These are phyloP conservation scores for Lyophyllum atratum DNA, from an alignment of 768 basidiomycete species.

Conservation along the genomic window DNA sequence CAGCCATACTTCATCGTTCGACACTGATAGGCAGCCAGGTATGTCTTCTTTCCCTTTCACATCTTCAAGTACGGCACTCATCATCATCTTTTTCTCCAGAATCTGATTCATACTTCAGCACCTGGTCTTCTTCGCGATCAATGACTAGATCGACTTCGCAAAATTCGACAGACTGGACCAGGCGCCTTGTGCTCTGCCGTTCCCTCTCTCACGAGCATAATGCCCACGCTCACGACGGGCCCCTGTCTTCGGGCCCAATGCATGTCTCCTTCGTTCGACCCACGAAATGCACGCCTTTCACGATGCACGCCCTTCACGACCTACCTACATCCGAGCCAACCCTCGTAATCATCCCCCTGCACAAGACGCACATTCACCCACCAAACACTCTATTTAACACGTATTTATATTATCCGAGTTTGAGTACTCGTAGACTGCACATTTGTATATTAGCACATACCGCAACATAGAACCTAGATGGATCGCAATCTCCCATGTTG, in stretches of 20 bases:
- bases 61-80: too few species aligned
- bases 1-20: conserved; percentile 1
- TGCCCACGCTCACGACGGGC: neutral
- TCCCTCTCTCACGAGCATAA: neutral
- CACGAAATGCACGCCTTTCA: neutral
- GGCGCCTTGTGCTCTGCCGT: too few species aligned
- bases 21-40: neutral
- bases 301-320: neutral
- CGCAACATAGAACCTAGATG: neutral
- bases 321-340: too few species aligned
- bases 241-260: neutral
- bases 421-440: neutral
- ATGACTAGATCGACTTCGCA: neutral
- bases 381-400: conserved; percentile 1
- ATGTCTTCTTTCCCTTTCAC: neutral
- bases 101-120: too few species aligned
- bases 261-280: neutral
- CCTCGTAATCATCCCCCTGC: neutral
- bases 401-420: neutral
- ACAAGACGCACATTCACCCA: too few species aligned
- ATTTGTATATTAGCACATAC: neutral
- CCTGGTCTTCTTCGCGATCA: neutral
- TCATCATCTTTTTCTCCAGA: too few species aligned
- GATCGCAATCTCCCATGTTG: neutral
- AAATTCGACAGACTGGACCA: too few species aligned